A percentile compares a stretch with the other conserved stretches of the same genome.
phyloP scores from a whole-genome alignment of 2,329 filamentous ascomycete genomes.

The Aspergillus quadricinctus region DNA sequence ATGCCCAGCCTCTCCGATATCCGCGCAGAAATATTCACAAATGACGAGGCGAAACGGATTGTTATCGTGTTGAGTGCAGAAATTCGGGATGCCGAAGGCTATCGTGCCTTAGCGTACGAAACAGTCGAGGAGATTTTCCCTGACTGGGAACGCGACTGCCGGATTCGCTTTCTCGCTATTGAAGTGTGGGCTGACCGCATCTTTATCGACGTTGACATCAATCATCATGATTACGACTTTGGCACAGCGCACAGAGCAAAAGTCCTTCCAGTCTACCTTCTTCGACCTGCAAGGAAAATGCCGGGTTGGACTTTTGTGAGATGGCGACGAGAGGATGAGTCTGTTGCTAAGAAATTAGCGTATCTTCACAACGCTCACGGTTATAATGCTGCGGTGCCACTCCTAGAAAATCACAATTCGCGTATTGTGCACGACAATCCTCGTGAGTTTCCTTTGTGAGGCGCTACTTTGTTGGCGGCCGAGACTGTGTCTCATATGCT shows the following conservation, averaged over 20 bases:
- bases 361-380: conserved; percentile 12
- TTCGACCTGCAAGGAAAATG: conserved; percentile 3
- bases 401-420: conserved; percentile 9
- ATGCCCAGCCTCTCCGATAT: not conserved
- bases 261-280: conserved; percentile 8
- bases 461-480: not conserved
- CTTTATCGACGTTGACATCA: conserved; percentile 10
- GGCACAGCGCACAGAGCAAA: conserved; percentile 8
- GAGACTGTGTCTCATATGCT: too few relatives aligned
- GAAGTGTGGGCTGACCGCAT: conserved; percentile 9
- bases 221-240: conserved; percentile 11
- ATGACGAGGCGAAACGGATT: conserved; percentile 2
- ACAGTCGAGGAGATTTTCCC: conserved; percentile 15
- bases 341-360: conserved; percentile 4
- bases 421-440: conserved; percentile 5
- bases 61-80: conserved; percentile 4
- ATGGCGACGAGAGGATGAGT: conserved; percentile 12
- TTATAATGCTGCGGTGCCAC: conserved; percentile 4
- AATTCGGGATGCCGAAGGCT: conserved; percentile 3
- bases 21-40: conserved; percentile 2
- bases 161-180: conserved; percentile 11
- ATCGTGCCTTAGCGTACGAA: conserved; percentile 5
- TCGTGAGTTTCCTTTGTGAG: not conserved
- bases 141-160: conserved; percentile 5
- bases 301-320: conserved; percentile 7